Conservation (phyloP, 2,329 filamentous ascomycete genomes). For the Coniosporium tulheliwenetii region DNA sequence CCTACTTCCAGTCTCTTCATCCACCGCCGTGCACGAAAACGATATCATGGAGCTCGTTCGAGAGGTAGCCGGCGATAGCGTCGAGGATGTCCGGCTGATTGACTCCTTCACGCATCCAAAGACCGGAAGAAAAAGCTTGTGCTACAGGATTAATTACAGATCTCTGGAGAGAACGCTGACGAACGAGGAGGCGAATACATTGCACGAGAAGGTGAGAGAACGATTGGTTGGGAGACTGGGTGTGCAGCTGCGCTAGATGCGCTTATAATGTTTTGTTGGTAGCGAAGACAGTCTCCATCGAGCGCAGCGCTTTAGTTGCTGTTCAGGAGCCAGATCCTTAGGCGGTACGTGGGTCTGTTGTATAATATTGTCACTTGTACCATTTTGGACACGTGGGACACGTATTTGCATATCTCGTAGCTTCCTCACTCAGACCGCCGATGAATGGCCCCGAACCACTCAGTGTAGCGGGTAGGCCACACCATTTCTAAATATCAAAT, state of each 20-base stretch:
- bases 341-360: too few species aligned
- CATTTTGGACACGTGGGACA: too few species aligned
- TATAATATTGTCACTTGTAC: too few species aligned
- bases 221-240: slow-evolving; percentile 55
- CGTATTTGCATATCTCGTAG: too few species aligned
- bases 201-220: slow-evolving; percentile 54
- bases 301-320: too few species aligned
- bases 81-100: slow-evolving; percentile 73
- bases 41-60: slow-evolving; percentile 94
- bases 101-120: slow-evolving; percentile 85
- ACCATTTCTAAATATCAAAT: too few species aligned
- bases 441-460: too few species aligned
- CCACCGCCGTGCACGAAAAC: slow-evolving; percentile 64
- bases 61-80: slow-evolving; percentile 62
- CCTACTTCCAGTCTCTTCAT: neutral
- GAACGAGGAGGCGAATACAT: slow-evolving; percentile 59
- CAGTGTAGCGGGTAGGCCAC: too few species aligned
- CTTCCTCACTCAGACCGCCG: too few species aligned
- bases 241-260: slow-evolving; percentile 54
- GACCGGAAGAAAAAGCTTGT: slow-evolving; percentile 68
- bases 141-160: slow-evolving; percentile 87
- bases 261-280: too few species aligned
- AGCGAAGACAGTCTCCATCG: too few species aligned
- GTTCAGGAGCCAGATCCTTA: too few species aligned
- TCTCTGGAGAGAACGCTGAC: slow-evolving; percentile 84